Evolutionary conservation across 2,329 filamentous ascomycete species (phyloP).

Genomic region (Tolypocladium album): DNA sequence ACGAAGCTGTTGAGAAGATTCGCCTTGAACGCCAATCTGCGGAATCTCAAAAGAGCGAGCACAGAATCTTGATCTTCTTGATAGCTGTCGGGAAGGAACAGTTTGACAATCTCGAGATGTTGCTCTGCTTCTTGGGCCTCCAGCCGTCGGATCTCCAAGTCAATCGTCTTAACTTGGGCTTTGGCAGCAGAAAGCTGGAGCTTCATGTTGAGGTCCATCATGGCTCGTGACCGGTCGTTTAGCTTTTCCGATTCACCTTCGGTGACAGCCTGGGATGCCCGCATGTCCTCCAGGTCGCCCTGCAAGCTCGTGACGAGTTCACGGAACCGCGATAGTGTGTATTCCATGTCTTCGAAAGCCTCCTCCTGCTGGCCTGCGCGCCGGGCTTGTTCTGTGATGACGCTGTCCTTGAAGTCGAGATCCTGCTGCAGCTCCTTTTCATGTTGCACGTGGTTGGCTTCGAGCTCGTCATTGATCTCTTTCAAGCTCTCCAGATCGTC

Average conservation of each 20-base stretch:
- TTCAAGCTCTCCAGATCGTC: slow-evolving; percentile 82
- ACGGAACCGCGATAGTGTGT: slow-evolving; percentile 78
- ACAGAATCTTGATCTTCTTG: slow-evolving; percentile 74
- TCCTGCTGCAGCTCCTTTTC: slow-evolving; percentile 93
- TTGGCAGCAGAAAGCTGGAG: slow-evolving; percentile 83
- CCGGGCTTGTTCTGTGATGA: slow-evolving; percentile 73
- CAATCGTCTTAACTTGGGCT: slow-evolving; percentile 88
- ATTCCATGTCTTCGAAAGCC: slow-evolving; percentile 76
- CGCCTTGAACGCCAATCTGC: slow-evolving; percentile 80
- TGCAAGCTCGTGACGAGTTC: slow-evolving; percentile 81
- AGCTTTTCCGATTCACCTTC: slow-evolving; percentile 89
- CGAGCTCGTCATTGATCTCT: slow-evolving; percentile 89
- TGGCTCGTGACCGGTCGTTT: slow-evolving; percentile 75
- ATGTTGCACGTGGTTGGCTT: slow-evolving; percentile 84
- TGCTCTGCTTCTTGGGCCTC: slow-evolving; percentile 83
- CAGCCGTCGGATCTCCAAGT: slow-evolving; percentile 75
- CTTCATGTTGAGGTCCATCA: slow-evolving; percentile 95
- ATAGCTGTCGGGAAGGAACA: slow-evolving; percentile 81
- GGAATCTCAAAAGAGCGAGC: slow-evolving; percentile 80
- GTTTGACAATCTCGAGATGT: slow-evolving; percentile 77
- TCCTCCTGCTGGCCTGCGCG: slow-evolving; percentile 68
- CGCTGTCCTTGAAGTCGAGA: slow-evolving; percentile 74
- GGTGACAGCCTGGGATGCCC: slow-evolving; percentile 82
- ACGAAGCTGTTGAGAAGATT: slow-evolving; percentile 67
- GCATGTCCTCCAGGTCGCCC: slow-evolving; percentile 81